phyloP scores from a whole-genome alignment of 2,329 filamentous ascomycete genomes.

The Pseudonectria buxi region DNA sequence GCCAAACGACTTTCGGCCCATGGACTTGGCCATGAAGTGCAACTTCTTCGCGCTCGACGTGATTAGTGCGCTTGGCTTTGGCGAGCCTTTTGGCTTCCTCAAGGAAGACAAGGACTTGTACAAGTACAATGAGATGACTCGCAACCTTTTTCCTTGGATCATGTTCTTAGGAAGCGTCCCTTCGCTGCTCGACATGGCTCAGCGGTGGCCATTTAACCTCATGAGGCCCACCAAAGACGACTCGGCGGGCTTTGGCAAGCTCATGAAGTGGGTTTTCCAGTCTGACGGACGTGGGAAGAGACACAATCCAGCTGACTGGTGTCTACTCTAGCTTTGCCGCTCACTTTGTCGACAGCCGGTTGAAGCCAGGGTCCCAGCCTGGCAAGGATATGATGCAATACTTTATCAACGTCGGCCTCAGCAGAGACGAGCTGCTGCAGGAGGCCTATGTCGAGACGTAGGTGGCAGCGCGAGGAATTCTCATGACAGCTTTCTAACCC shows the following conservation, averaged over 20 bases:
- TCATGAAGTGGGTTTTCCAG: slow-evolving; percentile 25
- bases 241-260: slow-evolving; percentile 27
- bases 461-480: too few species aligned
- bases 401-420: slow-evolving; percentile 33
- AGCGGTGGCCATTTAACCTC: slow-evolving; percentile 21
- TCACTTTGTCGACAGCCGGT: too few species aligned
- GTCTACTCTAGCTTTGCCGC: too few species aligned
- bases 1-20: slow-evolving; percentile 18
- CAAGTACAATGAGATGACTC: slow-evolving; percentile 29
- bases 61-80: slow-evolving; percentile 44
- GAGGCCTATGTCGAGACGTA: slow-evolving; percentile 27
- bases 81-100: slow-evolving; percentile 43
- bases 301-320: slow-evolving; percentile 11
- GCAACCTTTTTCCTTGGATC: slow-evolving; percentile 23
- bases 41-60: slow-evolving; percentile 49
- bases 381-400: slow-evolving; percentile 33
- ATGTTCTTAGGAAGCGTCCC: slow-evolving; percentile 14
- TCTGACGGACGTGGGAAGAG: slow-evolving; percentile 16
- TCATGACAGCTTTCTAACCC: too few species aligned
- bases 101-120: slow-evolving; percentile 38
- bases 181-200: slow-evolving; percentile 16
- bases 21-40: slow-evolving; percentile 41
- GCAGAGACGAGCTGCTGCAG: slow-evolving; percentile 25
- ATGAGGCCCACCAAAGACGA: slow-evolving; percentile 23
- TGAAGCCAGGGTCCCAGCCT: too few species aligned